Evolutionary conservation across 208 protist genomes (phyloP), one percentile per base, ranked within the genome.

Genomic region (Trypanosoma melophagium): DNA sequence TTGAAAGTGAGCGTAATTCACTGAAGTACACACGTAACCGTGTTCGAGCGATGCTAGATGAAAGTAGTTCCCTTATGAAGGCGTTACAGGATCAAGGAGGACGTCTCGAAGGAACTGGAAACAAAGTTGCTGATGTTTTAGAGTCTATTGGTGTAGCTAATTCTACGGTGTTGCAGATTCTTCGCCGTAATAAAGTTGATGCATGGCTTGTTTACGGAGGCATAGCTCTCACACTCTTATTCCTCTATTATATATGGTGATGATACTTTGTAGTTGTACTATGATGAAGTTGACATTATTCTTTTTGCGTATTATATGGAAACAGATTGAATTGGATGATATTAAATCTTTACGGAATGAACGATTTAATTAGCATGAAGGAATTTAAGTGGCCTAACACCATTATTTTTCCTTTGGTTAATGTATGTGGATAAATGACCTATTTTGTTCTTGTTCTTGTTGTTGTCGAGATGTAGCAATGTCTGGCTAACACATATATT

Each of bases 101-200:
- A 17, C 81, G 82, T 17, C 71, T 95, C 12, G 81, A 84, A 17
- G 80, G 82, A 10, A 66, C 84, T 0, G 81, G 79, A 0, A 76
- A 77, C 60, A 90, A 87, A 41, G 66, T 91, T 21, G 79, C 71
- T 3, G 73, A 84, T 60, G 28, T 95, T 59, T 67, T 95, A 35
- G 89, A 95, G 66, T 82, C 89, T 60, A 47, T 95, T 22, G 89
- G 85, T 1, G 77, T 95, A 22, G 87, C 89, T 9, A 92, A 95
- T 69, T 87, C 76, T 25, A 92, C 86, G 0, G 80, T 92, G 60
- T 35, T 86, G 41, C 84, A 90, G 21, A 88, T 95, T 74, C 72
- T 95, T 51, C 83, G 89, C 1, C 85, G 86, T 40, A 95, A 95
- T 71, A 73, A 83, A 71, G 62, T 79, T 28, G 89, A 95, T 56